Base-by-base conservation (phyloP, 2,329 filamentous ascomycete species). In the Chaetomiaceae sp. region DNA sequence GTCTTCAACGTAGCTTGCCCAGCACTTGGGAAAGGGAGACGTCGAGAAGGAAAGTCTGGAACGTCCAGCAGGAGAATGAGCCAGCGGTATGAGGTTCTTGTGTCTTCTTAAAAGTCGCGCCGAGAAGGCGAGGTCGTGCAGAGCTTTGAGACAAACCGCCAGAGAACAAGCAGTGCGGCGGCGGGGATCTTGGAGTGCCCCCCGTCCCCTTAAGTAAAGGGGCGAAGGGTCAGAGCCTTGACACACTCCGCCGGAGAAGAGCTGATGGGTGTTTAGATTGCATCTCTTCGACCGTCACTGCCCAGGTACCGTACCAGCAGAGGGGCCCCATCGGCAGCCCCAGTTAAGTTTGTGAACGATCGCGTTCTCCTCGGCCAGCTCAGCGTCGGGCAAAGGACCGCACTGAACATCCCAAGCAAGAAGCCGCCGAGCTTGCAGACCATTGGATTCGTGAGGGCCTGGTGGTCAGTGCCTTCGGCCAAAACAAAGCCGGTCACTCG, bases 121-220 rank as follows among this genome's bases (percentile, higher is more conserved):
- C 39, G 31, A 44, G 42, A 23, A 43, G 46, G 60, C 61, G 58
- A 56, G 63, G 69, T 72, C 60, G 70, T 60, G 70, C 69, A 72
- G 66, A 66, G 60, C 60, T 67, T 70, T 63, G 68, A 73, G 70
- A 72, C 70, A 72, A 48, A 65, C 63, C 64, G 65, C 62, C 64
- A 62, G 66, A 62, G 60, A 60, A 62, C 63, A 65, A 60, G 61
- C 63, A 61, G 62, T 66, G 67, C 62, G 65, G 63, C 62, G 65
- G 63, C 60, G 34, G 42, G 52, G 25, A 27, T 27, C 25, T 53
- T 62, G 59, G 62, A 63, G 58, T 23, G n/a, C n/a, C 51, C 57
- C 62, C 60, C 55, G 53, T 55, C 61, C 57, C 65, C 62, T 66
- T 66, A 54, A 50, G 48, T 48, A 48, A 33, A 40, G 20, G 27